phyloP scores from a whole-genome alignment of 2,329 filamentous ascomycete species.

The Hyphodiscus sp. region DNA sequence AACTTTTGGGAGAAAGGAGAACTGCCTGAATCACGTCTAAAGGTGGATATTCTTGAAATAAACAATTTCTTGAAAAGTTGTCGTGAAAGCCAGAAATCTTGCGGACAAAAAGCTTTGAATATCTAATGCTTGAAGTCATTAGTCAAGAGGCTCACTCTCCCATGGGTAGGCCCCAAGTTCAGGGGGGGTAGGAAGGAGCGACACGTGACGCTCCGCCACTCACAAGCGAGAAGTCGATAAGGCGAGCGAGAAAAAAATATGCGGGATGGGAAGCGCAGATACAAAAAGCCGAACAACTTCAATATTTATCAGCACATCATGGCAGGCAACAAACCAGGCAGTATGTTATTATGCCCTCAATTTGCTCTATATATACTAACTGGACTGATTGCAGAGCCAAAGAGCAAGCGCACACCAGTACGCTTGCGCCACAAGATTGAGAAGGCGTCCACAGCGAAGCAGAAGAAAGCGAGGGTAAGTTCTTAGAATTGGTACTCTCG shows the following conservation, averaged over 20 bases:
- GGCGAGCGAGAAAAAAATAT: not conserved
- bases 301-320: conserved; percentile 19
- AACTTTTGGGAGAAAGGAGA: conserved; percentile 1
- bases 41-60: not conserved
- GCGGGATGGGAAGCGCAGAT: conserved; percentile 2
- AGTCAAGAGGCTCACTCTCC: not conserved
- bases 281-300: conserved; percentile 2
- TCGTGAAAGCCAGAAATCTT: not conserved
- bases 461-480: conserved; percentile 60
- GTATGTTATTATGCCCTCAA: conserved; percentile 16
- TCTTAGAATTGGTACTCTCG: conserved; percentile 40
- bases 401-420: conserved; percentile 85
- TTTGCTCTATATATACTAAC: conserved; percentile 7
- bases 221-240: not conserved
- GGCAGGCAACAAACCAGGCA: conserved; percentile 31
- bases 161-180: not conserved
- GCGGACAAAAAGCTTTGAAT: not conserved
- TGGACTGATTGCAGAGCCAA: conserved; percentile 60
- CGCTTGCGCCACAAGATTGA: conserved; percentile 93
- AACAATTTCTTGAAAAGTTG: not conserved
- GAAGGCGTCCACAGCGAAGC: conserved; percentile 84
- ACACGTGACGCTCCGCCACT: too few species aligned
- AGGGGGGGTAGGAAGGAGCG: not conserved
- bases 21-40: not conserved
- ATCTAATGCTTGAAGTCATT: not conserved